phyloP scores from a whole-genome alignment of 306 rosid species.

The Vigna angularis region DNA sequence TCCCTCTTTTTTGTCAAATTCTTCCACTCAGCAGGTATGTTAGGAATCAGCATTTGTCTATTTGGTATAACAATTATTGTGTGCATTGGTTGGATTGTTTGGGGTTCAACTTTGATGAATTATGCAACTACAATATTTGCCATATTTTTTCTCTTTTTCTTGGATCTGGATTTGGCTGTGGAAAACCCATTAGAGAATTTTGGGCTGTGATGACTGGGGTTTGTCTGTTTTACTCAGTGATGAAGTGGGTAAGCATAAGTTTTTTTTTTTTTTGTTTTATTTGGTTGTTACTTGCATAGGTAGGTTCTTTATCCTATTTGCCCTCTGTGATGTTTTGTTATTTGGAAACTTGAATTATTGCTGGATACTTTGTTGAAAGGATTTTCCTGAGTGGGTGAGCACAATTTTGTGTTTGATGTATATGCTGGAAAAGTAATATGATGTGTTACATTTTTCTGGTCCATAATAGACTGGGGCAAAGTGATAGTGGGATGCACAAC shows the following conservation, averaged over 20 bases:
- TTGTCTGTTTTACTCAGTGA: conserved; percentile 35
- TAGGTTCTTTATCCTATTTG: conserved; percentile 35
- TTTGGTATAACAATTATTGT: not conserved
- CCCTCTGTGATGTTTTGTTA: conserved; percentile 26
- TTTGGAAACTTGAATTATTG: conserved; percentile 5
- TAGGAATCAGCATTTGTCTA: conserved; percentile 36
- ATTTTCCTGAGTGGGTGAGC: not conserved
- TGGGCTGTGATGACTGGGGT: conserved; percentile 27
- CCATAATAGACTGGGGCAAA: not conserved
- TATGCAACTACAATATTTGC: conserved; percentile 5
- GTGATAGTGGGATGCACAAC: not conserved
- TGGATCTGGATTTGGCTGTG: conserved; percentile 53
- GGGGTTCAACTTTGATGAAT: conserved; percentile 35
- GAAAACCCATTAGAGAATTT: conserved; percentile 27
- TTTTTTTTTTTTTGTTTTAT: not conserved
- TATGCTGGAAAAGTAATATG: not conserved
- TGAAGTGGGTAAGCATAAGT: conserved; percentile 36
- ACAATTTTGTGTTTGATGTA: conserved; percentile 13
- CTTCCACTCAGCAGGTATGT: conserved; percentile 49
- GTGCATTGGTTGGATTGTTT: conserved; percentile 51
- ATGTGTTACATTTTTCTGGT: not conserved
- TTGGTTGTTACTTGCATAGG: conserved; percentile 29
- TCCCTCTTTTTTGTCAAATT: conserved; percentile 4
- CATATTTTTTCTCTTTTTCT: not conserved
- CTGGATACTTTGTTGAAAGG: conserved; percentile 34